Evolutionary conservation across 73 alveolate genomes (phyloP), one percentile per base, ranked within the genome.

Genomic region (Paramecium pentaurelia): DNA sequence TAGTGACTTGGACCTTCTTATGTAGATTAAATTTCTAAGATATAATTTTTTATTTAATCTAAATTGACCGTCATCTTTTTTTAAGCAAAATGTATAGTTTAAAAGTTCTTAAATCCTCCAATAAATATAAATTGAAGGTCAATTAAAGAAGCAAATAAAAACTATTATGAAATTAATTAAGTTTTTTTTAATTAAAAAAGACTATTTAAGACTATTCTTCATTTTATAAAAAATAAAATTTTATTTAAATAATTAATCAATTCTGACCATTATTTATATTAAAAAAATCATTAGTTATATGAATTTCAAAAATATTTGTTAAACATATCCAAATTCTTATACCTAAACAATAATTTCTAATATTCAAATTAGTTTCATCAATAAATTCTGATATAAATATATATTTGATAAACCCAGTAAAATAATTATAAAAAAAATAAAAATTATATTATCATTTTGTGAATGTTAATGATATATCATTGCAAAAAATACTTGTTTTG

Each of bases 351-450:
- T 0, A 0, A 22, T 22, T 22, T 22, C 25, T 22, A 22, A 22
- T 22, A 22, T 22, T 22, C 25, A 22, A 22, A 22, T 22, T 22
- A 22, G 25, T 22, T 38, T 2, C 45, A 45, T 45, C 22, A 8
- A 45, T 11, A 14, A 6, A 45, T 9, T 45, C 0, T 8, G 18
- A 11, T 14, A 49, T 49, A 14, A 14, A 16, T 11, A 12, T 49
- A 12, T 49, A 3, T 8, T 12, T 99, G 85, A 91, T 97, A 40
- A 99, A 93, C 8, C 95, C 95, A 87, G 47, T 64, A 54, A 54
- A 18, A 70, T 8, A 20, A 44, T 25, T 89, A 14, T 20, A 5
- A n/a, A 89, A 40, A 40, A 0, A 14, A 40, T 7, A 20, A 16
- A 37, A 51, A n/a, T 64, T 10, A 58, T 58, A 38, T 77, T 58